phyloP scores from a whole-genome alignment of 2,329 filamentous ascomycete genomes.

The Xylariaceae sp. region DNA sequence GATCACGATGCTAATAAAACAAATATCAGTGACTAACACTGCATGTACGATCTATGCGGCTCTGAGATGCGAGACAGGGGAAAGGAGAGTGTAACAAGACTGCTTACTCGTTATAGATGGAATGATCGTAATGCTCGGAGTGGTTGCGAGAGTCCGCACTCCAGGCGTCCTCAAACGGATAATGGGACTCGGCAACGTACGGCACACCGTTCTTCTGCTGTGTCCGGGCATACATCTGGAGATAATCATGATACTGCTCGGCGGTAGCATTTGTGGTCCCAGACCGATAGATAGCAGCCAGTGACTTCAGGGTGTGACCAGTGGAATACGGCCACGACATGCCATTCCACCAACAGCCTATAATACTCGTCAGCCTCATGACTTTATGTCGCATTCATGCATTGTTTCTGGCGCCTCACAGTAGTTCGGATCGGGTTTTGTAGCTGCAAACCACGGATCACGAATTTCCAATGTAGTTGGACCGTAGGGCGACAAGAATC shows the following conservation, averaged over 20 bases:
- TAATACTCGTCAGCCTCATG: slow-evolving; percentile 13
- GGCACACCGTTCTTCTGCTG: slow-evolving; percentile 39
- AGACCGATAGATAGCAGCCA: slow-evolving; percentile 35
- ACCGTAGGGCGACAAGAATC: slow-evolving; percentile 36
- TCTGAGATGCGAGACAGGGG: not conserved
- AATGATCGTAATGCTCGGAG: slow-evolving; percentile 41
- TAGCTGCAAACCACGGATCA: slow-evolving; percentile 37
- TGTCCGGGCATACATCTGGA: slow-evolving; percentile 37
- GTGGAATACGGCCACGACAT: slow-evolving; percentile 44
- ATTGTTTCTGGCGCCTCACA: slow-evolving; percentile 18
- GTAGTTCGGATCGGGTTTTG: slow-evolving; percentile 28
- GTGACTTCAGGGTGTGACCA: slow-evolving; percentile 37
- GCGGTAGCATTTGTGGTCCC: slow-evolving; percentile 33
- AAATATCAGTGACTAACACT: not conserved
- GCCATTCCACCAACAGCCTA: slow-evolving; percentile 41
- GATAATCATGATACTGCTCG: slow-evolving; percentile 35
- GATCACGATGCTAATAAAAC: slow-evolving; percentile 33
- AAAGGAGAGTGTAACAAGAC: no score
- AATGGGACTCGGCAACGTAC: slow-evolving; percentile 41
- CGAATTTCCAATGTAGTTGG: slow-evolving; percentile 40
- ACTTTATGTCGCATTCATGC: not conserved
- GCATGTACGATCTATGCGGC: no score
- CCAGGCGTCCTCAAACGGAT: slow-evolving; percentile 36
- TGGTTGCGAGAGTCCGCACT: slow-evolving; percentile 35
- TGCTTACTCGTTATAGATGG: slow-evolving; percentile 37